Percentiles rank a stretch among this genome's conserved stretches.
These are phyloP conservation scores for Populus hybrid DNA, from an alignment of 441 rosid genomes.

Conservation along the genomic window DNA sequence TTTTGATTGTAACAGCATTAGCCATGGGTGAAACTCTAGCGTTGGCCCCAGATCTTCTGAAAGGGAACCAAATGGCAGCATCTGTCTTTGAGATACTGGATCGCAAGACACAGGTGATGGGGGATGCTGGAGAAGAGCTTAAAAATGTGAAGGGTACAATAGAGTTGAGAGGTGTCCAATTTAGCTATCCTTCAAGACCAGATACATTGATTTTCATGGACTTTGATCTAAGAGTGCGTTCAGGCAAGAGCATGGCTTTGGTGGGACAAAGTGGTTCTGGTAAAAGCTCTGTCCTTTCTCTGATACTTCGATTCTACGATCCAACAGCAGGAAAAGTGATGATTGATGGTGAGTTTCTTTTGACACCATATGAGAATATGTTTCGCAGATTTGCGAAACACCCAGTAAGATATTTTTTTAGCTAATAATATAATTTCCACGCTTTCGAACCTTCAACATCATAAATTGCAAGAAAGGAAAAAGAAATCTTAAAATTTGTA, in stretches of 20 bases:
- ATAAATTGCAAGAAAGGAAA: no score
- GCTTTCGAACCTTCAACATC: no score
- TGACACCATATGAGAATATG: not conserved
- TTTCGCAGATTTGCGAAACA: not conserved
- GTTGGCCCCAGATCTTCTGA: constrained; percentile 76
- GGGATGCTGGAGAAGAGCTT: constrained; percentile 65
- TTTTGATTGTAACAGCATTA: constrained; percentile 86
- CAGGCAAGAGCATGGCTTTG: constrained; percentile 80
- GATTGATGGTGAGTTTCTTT: constrained; percentile 65
- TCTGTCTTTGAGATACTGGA: constrained; percentile 79
- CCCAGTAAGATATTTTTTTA: no score
- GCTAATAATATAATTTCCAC: no score
- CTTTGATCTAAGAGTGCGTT: constrained; percentile 56
- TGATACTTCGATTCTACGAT: constrained; percentile 82
- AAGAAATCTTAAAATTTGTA: no score
- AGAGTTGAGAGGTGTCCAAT: constrained; percentile 61
- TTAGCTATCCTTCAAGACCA: constrained; percentile 83
- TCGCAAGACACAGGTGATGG: constrained; percentile 54
- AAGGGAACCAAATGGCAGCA: constrained; percentile 93
- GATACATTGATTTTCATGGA: constrained; percentile 69
- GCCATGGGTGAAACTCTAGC: constrained; percentile 97
- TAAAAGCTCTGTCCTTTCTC: constrained; percentile 79
- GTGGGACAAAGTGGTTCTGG: constrained; percentile 98
- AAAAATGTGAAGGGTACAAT: constrained; percentile 59
- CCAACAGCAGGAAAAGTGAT: constrained; percentile 70